phyloP scores from a whole-genome alignment of 1,139 yeast genomes.

The Suhomyces bribrorum region DNA sequence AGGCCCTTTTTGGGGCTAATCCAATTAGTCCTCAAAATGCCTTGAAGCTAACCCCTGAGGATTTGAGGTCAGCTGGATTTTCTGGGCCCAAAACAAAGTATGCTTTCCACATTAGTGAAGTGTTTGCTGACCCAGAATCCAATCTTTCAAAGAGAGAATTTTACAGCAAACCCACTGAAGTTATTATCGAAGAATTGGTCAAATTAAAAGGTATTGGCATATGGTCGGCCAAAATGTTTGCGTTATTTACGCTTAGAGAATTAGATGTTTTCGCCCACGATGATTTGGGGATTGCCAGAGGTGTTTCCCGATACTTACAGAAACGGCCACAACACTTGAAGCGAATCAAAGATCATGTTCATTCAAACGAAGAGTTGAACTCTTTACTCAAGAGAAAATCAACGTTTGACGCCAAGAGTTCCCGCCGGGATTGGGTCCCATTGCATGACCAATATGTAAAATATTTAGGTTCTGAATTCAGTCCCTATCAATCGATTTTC shows the following conservation, averaged over 20 bases:
- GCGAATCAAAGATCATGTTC: conserved; percentile 38
- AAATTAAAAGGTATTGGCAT: conserved; percentile 78
- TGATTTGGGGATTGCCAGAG: conserved; percentile 85
- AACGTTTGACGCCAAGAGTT: conserved; percentile 41
- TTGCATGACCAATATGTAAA: conserved; percentile 60
- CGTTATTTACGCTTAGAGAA: conserved; percentile 65
- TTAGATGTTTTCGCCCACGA: conserved; percentile 73
- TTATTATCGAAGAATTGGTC: conserved; percentile 56
- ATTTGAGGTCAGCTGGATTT: conserved; percentile 64
- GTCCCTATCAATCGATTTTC: conserved; percentile 68
- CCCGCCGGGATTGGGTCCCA: conserved; percentile 58
- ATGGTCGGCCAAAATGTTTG: conserved; percentile 92
- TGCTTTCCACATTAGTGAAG: conserved; percentile 59
- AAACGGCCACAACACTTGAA: conserved; percentile 54
- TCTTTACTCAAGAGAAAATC: conserved; percentile 34
- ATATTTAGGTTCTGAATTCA: conserved; percentile 55
- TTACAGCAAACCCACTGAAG: conserved; percentile 40
- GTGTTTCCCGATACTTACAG: conserved; percentile 63
- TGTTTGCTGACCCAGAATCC: conserved; percentile 44
- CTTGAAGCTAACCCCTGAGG: conserved; percentile 41
- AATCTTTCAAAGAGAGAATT: conserved; percentile 34
- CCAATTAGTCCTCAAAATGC: conserved; percentile 58
- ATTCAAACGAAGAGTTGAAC: conserved; percentile 31
- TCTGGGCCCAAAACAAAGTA: conserved; percentile 72
- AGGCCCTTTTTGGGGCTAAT: conserved; percentile 31